Evolutionary conservation across 202 grass and related monocot genomes (phyloP).

Genomic region (Setaria viridis): DNA sequence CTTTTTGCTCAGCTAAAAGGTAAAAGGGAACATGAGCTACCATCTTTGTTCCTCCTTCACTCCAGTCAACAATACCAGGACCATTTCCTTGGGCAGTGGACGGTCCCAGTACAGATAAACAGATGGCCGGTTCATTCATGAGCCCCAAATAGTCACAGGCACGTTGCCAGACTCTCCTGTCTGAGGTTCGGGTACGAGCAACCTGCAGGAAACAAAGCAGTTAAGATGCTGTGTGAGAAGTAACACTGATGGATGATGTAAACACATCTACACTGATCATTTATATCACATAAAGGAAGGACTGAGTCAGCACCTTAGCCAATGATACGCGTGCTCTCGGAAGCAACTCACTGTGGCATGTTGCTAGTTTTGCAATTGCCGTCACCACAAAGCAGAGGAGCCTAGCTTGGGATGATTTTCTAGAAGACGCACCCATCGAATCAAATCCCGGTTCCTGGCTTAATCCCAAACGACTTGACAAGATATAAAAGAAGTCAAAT

Average conservation of each 20-base stretch:
- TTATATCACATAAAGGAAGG: neutral
- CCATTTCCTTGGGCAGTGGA: conserved; percentile 63
- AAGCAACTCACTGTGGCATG: conserved; percentile 90
- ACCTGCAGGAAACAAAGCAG: conserved; percentile 58
- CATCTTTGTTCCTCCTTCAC: conserved; percentile 81
- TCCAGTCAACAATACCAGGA: conserved; percentile 92
- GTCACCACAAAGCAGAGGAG: conserved; percentile 95
- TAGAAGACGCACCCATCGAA: conserved; percentile 60
- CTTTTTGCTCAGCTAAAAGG: conserved; percentile 73
- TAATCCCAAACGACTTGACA: conserved; percentile 77
- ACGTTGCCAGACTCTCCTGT: conserved; percentile 85
- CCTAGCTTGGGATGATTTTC: conserved; percentile 86
- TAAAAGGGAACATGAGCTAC: conserved; percentile 92
- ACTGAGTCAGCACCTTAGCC: conserved; percentile 64
- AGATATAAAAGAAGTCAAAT: conserved; percentile 47
- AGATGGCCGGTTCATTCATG: conserved; percentile 86
- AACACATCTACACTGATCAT: conserved; percentile 16
- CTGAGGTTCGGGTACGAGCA: conserved; percentile 72
- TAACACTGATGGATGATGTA: neutral
- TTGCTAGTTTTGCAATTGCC: conserved; percentile 90
- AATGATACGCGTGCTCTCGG: conserved; percentile 80
- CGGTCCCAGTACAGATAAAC: conserved; percentile 82
- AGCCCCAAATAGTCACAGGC: conserved; percentile 93
- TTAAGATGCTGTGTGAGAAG: neutral
- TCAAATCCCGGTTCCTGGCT: conserved; percentile 77